These are phyloP conservation scores for Edaphochlamys debaryana DNA, from an alignment of 139 green algal species.

Conservation along the genomic window DNA sequence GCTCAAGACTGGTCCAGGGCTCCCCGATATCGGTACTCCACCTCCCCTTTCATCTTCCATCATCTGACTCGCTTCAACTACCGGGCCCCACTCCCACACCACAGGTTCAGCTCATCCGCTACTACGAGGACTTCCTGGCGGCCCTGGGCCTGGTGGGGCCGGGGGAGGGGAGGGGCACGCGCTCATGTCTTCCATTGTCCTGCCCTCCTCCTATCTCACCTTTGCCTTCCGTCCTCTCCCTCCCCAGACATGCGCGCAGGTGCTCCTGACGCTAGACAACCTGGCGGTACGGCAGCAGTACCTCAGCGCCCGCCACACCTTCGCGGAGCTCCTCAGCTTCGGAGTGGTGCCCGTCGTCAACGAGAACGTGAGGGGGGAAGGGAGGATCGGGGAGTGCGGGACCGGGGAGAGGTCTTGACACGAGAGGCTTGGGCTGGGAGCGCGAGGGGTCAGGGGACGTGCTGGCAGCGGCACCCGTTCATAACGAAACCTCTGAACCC, in stretches of 20 bases:
- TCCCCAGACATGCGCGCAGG: conserved; percentile 83
- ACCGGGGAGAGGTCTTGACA: too few relatives aligned
- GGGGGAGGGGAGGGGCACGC: background rate
- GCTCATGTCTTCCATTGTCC: too few relatives aligned
- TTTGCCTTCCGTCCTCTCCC: background rate
- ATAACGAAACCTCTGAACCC: background rate
- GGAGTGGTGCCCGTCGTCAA: conserved; percentile 94
- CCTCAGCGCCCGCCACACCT: conserved; percentile 91
- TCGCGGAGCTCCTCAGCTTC: conserved; percentile 85
- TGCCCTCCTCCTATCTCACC: background rate
- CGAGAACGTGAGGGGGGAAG: conserved; percentile 81
- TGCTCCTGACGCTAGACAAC: conserved; percentile 95
- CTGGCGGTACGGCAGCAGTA: conserved; percentile 87
- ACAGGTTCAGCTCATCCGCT: conserved; percentile 95
- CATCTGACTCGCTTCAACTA: too few relatives aligned
- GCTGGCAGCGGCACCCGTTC: too few relatives aligned
- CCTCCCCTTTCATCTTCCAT: too few relatives aligned
- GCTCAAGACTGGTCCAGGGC: too few relatives aligned
- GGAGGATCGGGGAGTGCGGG: too few relatives aligned
- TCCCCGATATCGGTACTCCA: too few relatives aligned
- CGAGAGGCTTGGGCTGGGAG: too few relatives aligned
- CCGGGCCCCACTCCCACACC: too few relatives aligned
- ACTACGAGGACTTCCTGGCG: conserved; percentile 91
- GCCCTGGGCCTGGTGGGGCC: conserved; percentile 78
- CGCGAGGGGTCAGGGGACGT: too few relatives aligned